phyloP scores from a whole-genome alignment of 2,329 filamentous ascomycete genomes.

The Colletotrichum tofieldiae region DNA sequence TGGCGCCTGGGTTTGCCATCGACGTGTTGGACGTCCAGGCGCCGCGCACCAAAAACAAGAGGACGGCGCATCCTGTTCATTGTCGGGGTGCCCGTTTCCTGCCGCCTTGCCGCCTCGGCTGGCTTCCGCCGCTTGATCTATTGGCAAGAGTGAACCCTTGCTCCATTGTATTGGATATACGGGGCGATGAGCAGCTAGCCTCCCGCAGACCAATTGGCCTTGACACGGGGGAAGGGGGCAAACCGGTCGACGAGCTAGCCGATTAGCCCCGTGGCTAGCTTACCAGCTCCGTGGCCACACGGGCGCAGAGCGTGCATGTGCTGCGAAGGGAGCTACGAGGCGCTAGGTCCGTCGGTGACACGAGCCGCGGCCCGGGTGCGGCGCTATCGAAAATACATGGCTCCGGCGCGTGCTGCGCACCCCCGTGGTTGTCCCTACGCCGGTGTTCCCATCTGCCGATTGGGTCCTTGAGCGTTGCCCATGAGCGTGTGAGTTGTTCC shows the following conservation, averaged over 20 bases:
- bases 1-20: conserved; percentile 5
- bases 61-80: not conserved
- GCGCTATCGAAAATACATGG: conserved; percentile 3
- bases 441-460: not conserved
- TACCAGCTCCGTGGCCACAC: conserved; percentile 3
- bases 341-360: conserved; percentile 7
- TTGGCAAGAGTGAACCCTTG: not conserved
- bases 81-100: not conserved
- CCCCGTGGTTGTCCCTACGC: not conserved
- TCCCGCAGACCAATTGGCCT: not conserved
- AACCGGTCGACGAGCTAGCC: not conserved
- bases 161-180: not conserved
- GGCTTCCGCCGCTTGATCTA: not conserved
- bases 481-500: not conserved
- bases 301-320: not conserved
- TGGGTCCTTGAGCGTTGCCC: not conserved
- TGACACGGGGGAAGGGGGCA: not conserved
- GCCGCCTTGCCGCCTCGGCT: not conserved
- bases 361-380: conserved; percentile 8
- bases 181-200: not conserved
- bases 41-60: not conserved
- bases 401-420: conserved; percentile 1
- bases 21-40: not conserved
- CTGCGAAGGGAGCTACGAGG: not conserved
- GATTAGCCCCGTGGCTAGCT: not conserved